Evolutionary conservation across 495 filamentous ascomycete species (phyloP), one percentile per base, ranked within the genome.

Genomic region (Penicillium alfredii): DNA sequence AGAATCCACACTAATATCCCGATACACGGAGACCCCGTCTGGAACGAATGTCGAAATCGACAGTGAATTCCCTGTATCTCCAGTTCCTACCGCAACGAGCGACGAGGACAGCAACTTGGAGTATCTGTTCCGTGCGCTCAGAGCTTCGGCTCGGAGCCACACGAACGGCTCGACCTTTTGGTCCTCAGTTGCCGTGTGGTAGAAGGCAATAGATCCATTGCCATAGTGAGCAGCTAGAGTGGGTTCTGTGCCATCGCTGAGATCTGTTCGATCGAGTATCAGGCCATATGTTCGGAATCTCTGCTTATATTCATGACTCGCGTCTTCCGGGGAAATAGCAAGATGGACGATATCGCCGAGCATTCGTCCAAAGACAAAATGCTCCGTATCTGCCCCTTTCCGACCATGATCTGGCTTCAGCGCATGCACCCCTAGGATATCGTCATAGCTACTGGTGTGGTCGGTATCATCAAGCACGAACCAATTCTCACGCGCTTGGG

Each of bases 401-500:
- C 33, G 44, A 31, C 33, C 42, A 33, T 73, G 66, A 8, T 61
- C 44, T 4, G 69, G 56, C 9, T 56, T 43, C 16, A 84, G 44
- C 1, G 83, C 44, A 49, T 76, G 72, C 9, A 83, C 16, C 8
- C 69, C 62, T 21, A 72, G 76, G 28, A 84, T 74, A 56, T 85
- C 81, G 45, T 82, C 81, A 34, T 64, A 63, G n/a, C 78, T 80
- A 41, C 73, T 76, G 7, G 53, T 45, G 33, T 67, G 54, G 4
- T 71, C 60, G 17, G 68, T 38, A 26, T 76, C 68, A 40, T 72
- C 68, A 46, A 77, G 80, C 1, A 65, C 56, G 30, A 71, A 45
- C 72, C 74, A 82, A 20, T 52, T 40, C 15, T 60, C 47, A 14
- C 53, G 27, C 8, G 41, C 25, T 1, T 35, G 19, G 7, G 36